A percentile compares a stretch with the other conserved stretches of the same genome.
phyloP scores from a whole-genome alignment of 2,329 filamentous ascomycete species.

The Pseudogymnoascus sp. region DNA sequence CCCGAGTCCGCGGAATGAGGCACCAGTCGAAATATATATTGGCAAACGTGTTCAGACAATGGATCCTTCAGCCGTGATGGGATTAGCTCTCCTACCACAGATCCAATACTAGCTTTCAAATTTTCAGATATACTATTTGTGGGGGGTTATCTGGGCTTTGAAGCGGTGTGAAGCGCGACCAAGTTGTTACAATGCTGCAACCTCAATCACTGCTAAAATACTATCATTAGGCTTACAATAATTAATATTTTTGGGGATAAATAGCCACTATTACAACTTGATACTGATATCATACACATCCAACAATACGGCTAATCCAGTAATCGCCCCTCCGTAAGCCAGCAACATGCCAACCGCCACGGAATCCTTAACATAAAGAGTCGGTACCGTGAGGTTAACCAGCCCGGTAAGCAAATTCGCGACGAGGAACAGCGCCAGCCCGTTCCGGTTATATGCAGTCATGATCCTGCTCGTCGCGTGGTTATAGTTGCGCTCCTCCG shows the following conservation, averaged over 20 bases:
- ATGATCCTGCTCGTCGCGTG: slow-evolving; percentile 74
- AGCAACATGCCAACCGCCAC: slow-evolving; percentile 67
- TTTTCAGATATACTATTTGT: not conserved
- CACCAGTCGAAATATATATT: not conserved
- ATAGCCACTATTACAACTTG: slow-evolving; percentile 46
- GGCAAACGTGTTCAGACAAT: not conserved
- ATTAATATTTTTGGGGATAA: not conserved
- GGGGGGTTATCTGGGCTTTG: not conserved
- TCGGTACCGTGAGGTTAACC: slow-evolving; percentile 81
- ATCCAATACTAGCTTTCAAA: not conserved
- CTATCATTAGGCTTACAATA: not conserved
- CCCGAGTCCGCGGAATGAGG: not conserved
- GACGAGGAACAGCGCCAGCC: slow-evolving; percentile 72
- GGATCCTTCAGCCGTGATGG: not conserved
- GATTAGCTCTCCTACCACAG: not conserved
- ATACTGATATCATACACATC: slow-evolving; percentile 61
- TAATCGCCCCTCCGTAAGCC: slow-evolving; percentile 60
- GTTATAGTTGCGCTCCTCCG: slow-evolving; percentile 56
- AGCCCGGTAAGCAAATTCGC: slow-evolving; percentile 85
- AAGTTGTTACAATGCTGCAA: not conserved
- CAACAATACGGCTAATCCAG: slow-evolving; percentile 57
- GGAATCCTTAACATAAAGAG: slow-evolving; percentile 59
- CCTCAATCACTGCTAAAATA: not conserved
- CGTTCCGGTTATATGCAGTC: slow-evolving; percentile 79
- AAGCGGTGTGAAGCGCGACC: not conserved